Conservation (phyloP, 495 filamentous ascomycete genomes). For the Evernia prunastri region DNA sequence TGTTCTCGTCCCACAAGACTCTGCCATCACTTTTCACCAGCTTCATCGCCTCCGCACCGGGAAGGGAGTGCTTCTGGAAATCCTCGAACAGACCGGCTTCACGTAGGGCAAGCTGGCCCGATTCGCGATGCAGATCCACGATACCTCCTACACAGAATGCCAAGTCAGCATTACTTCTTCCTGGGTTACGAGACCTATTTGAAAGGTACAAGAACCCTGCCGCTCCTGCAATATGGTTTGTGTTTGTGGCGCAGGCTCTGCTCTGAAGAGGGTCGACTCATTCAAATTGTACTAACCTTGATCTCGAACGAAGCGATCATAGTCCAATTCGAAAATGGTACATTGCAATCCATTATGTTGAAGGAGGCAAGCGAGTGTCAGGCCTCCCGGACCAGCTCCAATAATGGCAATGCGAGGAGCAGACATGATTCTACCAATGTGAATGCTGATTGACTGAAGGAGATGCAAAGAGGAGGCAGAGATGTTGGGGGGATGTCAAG, state of each 20-base stretch:
- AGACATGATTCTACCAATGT: constrained; percentile 11
- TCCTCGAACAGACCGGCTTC: constrained; percentile 43
- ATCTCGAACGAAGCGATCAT: constrained; percentile 32
- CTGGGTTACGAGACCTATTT: no score
- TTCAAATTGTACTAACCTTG: no score
- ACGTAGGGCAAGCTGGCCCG: constrained; percentile 46
- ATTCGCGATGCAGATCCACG: constrained; percentile 47
- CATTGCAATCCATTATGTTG: constrained; percentile 26
- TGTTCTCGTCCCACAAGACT: constrained; percentile 27
- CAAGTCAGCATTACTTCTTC: no score
- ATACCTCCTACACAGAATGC: no score
- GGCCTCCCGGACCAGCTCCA: constrained; percentile 50
- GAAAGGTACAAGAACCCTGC: no score
- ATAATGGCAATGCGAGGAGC: constrained; percentile 46
- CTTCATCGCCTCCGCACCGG: constrained; percentile 42
- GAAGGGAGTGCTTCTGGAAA: constrained; percentile 40
- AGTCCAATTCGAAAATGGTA: constrained; percentile 45
- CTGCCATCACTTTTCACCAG: constrained; percentile 4
- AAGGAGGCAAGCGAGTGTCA: constrained; percentile 50
- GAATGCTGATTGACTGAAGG: background rate
- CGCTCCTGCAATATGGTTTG: no score
- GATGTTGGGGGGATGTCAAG: background rate
- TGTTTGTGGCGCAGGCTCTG: no score
- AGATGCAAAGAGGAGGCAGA: background rate
- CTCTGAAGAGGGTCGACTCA: no score